These are phyloP conservation scores for Iberis amara DNA, from an alignment of 441 rosid genomes.

Conservation along the genomic window DNA sequence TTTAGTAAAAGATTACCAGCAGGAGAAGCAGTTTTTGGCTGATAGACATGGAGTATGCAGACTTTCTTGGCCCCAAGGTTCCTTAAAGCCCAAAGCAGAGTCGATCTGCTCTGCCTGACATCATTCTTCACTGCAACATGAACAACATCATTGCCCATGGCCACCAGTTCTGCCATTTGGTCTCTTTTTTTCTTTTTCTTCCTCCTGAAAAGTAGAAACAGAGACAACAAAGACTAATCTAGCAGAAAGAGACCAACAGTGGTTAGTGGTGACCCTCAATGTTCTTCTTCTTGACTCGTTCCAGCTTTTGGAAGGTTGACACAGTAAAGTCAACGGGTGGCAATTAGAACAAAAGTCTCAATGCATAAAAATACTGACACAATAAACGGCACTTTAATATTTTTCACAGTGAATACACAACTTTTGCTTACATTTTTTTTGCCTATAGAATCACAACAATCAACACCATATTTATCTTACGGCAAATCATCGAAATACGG, in stretches of 20 bases:
- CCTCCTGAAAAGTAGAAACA: slow-evolving; percentile 22
- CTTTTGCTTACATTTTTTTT: background rate
- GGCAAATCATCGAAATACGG: slow-evolving; percentile 18
- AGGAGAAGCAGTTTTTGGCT: slow-evolving; percentile 36
- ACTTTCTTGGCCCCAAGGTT: slow-evolving; percentile 42
- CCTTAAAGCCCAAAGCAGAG: slow-evolving; percentile 56
- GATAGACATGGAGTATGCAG: slow-evolving; percentile 61
- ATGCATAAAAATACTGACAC: slow-evolving; percentile 8
- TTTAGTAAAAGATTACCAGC: slow-evolving; percentile 11
- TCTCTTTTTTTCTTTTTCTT: slow-evolving; percentile 17
- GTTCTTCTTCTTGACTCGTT: slow-evolving; percentile 23
- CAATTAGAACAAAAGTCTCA: slow-evolving; percentile 19
- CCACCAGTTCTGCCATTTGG: slow-evolving; percentile 34
- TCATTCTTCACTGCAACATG: slow-evolving; percentile 62
- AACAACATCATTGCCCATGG: slow-evolving; percentile 36
- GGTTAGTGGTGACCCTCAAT: slow-evolving; percentile 33
- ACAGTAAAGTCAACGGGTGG: slow-evolving; percentile 22
- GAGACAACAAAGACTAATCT: slow-evolving; percentile 19
- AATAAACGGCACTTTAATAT: slow-evolving; percentile 1
- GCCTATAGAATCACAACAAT: slow-evolving; percentile 17
- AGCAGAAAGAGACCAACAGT: slow-evolving; percentile 17
- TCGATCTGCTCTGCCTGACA: slow-evolving; percentile 45
- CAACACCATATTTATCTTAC: slow-evolving; percentile 16
- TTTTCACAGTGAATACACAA: background rate
- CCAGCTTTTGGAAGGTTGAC: slow-evolving; percentile 16